Evolutionary conservation across 2,329 filamentous ascomycete genomes (phyloP), one percentile per base, ranked within the genome.

Genomic region (Epichloe brachyelytri): DNA sequence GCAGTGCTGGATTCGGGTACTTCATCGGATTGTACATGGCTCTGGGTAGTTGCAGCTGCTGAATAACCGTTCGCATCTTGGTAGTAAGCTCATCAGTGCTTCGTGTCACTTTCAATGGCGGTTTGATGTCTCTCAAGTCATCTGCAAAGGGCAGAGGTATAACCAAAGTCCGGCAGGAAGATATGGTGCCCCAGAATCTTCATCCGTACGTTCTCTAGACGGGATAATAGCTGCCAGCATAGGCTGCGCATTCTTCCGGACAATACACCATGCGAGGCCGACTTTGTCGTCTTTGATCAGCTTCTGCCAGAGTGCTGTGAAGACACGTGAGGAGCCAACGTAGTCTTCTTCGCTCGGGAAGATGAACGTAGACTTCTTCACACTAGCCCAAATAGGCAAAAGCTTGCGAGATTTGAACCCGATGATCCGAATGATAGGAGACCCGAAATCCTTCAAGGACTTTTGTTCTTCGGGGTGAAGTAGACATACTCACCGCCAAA

Each of bases 341-440:
- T 83, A 95, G 55, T 88, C 85, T 56, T 89, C 84, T 67, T 98
- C 93, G 17, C 85, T 93, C 0, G 93, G 93, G 61, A 95, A 97
- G 53, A 98, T 87, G 66, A 96, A 98, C 0, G 82, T 88, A 0
- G 90, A 87, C 59, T 90, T 89, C 62, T 86, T 88, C 46, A 87
- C 75, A 36, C 87, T 89, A 1, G 88, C 87, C 89, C 91, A 96
- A 17, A 85, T 74, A 0, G 86, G 86, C 2, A 96, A 72, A 60
- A 79, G 71, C 1, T 78, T 79, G 30, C 86, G 73, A 6, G 88
- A 81, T 64, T 97, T 98, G 76, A 98, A 98, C 5, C 93, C 93
- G 51, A 98, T 85, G 57, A 98, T 85, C 5, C 89, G 83, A 51
- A 98, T 85, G 12, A 87, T 74, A 0, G 88, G 87, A 1, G 85